A percentile compares a stretch with the other conserved stretches of the same genome.
phyloP scores from a whole-genome alignment of 139 green algal species.

The Haematococcus lacustris region DNA sequence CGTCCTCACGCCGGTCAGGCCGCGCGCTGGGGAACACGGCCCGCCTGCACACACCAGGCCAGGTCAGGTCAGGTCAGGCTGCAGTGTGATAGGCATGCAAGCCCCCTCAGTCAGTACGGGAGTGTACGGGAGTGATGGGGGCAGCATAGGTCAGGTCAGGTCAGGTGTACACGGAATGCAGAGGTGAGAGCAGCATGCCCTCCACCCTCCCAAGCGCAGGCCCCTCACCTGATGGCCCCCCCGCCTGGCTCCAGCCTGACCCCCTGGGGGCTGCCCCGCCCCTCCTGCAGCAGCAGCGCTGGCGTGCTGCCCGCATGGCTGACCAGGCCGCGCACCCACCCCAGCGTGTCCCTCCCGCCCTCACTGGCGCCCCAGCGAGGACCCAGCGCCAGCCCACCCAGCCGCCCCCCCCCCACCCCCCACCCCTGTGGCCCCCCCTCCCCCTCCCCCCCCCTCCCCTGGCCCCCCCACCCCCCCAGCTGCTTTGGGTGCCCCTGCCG shows the following conservation, averaged over 20 bases:
- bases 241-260: neutral
- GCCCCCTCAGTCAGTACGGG: neutral
- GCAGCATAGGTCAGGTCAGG: neutral
- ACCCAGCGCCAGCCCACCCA: conserved; percentile 1
- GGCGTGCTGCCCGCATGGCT: conserved; percentile 29
- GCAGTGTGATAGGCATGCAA: neutral
- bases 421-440: neutral
- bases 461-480: neutral
- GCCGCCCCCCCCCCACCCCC: neutral
- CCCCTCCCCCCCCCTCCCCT: neutral
- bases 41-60: neutral
- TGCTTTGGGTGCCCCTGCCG: neutral
- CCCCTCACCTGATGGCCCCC: neutral
- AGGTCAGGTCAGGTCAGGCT: neutral
- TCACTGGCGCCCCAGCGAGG: conserved; percentile 31
- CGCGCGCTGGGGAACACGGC: conserved; percentile 4
- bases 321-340: conserved; percentile 44
- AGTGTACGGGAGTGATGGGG: neutral
- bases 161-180: neutral
- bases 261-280: neutral
- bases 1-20: conserved; percentile 31
- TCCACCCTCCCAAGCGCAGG: neutral
- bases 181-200: neutral
- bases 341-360: conserved; percentile 32
- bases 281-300: conserved; percentile 4